Evolutionary conservation across 176 grass and related monocot genomes (phyloP), one percentile per base, ranked within the genome.

Genomic region (Musa beccarii): DNA sequence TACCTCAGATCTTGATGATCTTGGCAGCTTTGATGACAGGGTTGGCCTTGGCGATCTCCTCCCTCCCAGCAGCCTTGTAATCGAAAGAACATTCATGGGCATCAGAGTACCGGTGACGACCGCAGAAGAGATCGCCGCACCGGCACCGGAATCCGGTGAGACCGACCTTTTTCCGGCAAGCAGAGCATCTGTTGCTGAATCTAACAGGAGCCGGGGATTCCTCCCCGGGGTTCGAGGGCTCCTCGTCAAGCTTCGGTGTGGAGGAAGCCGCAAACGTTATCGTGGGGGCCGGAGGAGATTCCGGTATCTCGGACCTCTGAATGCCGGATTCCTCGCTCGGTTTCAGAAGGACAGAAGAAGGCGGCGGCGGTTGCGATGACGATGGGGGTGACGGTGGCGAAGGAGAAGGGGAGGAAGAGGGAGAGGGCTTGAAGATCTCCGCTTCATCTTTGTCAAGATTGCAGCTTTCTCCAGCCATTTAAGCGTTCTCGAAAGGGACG

Each of bases 1-100:
- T 21, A 68, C 79, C 52, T 86, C 66, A 86, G 76, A 86, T 86
- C 79, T 81, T 86, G 24, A 86, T 86, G 69, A 86, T 86, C 73
- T 86, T 86, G 8, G 84, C 75, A 71, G 78, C 84, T 63, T 79
- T 86, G 68, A 86, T 77, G 52, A 86, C 63, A 68, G 84, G 84
- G 72, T 86, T 86, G 50, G 79, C 79, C 74, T 64, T 86, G 11
- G 84, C 79, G 76, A 86, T 86, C 74, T 86, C 84, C 55, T 86
- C 84, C 75, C 78, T 86, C n/a, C 84, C 84, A 24, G 66, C 79
- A 9, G 78, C 61, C 65, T 86, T 86, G 54, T 86, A 86, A 78
- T 86, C 84, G 24, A 78, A 86, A 20, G 84, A 86, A 63, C 84
- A 86, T 29, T 81, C 74, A 11, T 86, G 84, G 67, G 64, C 71